A percentile compares a stretch with the other conserved stretches of the same genome.
These are phyloP conservation scores for Rhinocladiella similis DNA, from an alignment of 2,329 filamentous ascomycete species.

Conservation along the genomic window DNA sequence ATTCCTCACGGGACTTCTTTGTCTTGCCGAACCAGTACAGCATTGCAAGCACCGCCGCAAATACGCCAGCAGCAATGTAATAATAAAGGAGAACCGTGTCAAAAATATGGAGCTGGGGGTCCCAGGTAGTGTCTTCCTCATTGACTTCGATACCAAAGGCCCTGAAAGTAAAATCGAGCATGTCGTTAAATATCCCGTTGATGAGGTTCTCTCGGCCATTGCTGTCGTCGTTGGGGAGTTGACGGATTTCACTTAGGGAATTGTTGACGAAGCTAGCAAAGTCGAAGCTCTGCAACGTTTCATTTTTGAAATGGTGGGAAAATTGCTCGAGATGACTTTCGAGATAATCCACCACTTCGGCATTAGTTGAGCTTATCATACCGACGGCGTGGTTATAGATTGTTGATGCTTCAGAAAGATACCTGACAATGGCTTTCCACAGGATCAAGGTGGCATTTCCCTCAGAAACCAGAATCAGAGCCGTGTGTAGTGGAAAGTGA, in stretches of 20 bases:
- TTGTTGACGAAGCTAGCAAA: neutral
- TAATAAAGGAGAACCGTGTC: conserved; percentile 11
- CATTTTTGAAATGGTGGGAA: neutral
- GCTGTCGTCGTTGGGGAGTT: no score
- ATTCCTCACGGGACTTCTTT: conserved; percentile 23
- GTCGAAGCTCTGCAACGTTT: neutral
- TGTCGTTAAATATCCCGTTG: no score
- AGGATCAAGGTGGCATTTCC: conserved; percentile 36
- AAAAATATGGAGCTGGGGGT: neutral
- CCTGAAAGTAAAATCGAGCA: no score
- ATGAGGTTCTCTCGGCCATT: no score
- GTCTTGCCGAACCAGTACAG: conserved; percentile 28
- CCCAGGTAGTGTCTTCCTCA: neutral
- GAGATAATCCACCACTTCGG: no score
- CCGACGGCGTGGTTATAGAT: no score
- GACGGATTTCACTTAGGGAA: no score
- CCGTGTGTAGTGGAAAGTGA: conserved; percentile 65
- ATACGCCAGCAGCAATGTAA: conserved; percentile 9
- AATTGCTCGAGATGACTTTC: no score
- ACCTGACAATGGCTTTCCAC: conserved; percentile 9
- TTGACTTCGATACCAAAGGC: neutral
- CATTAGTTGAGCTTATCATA: no score
- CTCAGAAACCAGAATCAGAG: conserved; percentile 64
- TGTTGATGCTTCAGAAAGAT: no score
- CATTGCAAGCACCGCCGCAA: conserved; percentile 9